phyloP scores from a whole-genome alignment of 1,284 basidiomycete genomes.

The Papiliotrema flavescens region DNA sequence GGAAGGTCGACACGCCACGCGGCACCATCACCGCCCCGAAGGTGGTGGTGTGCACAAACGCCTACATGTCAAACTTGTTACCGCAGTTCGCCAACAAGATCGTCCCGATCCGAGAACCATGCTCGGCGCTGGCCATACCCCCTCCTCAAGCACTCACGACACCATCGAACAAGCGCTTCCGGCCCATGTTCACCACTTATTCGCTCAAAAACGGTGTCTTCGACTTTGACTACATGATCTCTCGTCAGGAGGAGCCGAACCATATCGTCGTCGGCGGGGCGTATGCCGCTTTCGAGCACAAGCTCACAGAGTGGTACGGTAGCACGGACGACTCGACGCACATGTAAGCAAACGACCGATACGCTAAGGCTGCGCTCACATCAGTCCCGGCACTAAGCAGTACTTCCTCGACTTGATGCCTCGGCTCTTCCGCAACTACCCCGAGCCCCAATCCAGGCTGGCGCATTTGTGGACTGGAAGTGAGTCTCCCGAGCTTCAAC shows the following conservation, averaged over 20 bases:
- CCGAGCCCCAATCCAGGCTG: neutral
- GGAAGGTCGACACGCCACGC: constrained; percentile 2
- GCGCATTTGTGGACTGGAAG: constrained; percentile 1
- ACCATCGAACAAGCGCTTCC: constrained; percentile 5
- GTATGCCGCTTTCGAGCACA: neutral
- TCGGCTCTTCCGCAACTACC: constrained; percentile 1
- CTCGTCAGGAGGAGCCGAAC: constrained; percentile 8
- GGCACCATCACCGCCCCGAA: constrained; percentile 1
- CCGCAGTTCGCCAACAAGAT: constrained; percentile 13
- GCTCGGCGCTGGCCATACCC: constrained; percentile 5
- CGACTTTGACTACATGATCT: constrained; percentile 14
- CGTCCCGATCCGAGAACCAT: constrained; percentile 7
- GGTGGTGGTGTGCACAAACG: constrained; percentile 9
- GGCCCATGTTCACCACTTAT: constrained; percentile 8
- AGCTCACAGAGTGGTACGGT: constrained; percentile 5
- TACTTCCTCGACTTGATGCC: constrained; percentile 1
- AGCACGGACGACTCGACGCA: constrained; percentile 7
- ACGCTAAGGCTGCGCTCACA: neutral
- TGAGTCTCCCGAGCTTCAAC: neutral
- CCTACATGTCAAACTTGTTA: constrained; percentile 4
- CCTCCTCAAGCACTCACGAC: constrained; percentile 3
- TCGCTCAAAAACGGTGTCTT: constrained; percentile 5
- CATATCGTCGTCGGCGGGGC: constrained; percentile 10
- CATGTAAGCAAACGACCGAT: constrained; percentile 1
- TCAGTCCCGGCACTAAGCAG: neutral